Evolutionary conservation across 1,139 yeast species (phyloP).

Genomic region (Taiozyma onychis): DNA sequence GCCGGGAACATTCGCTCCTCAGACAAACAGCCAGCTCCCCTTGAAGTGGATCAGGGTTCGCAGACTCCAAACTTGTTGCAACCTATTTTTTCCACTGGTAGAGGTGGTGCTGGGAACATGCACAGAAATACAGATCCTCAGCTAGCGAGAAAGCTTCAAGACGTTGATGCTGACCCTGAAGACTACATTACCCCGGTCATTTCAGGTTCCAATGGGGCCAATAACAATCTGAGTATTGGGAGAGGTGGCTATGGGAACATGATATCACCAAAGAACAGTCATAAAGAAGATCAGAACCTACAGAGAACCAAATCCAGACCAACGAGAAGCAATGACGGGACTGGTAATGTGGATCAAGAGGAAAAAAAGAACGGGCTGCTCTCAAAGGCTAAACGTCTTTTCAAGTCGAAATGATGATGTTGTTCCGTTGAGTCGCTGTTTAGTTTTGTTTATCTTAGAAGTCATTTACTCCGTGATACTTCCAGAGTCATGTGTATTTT

Average conservation of each 20-base stretch:
- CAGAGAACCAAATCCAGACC: slow-evolving; percentile 15
- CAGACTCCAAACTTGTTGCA: slow-evolving; percentile 57
- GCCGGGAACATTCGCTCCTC: slow-evolving; percentile 63
- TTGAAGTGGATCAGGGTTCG: slow-evolving; percentile 53
- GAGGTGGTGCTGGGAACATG: slow-evolving; percentile 85
- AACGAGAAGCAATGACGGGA: background rate
- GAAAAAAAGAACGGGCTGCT: slow-evolving; percentile 19
- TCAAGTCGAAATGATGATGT: slow-evolving; percentile 11
- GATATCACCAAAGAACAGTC: slow-evolving; percentile 30
- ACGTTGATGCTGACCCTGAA: slow-evolving; percentile 43
- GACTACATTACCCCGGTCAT: slow-evolving; percentile 21
- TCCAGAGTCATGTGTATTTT: background rate
- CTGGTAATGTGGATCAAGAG: slow-evolving; percentile 7
- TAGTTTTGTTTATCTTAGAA: background rate
- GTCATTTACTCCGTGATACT: background rate
- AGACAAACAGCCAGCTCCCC: slow-evolving; percentile 44
- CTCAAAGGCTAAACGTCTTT: slow-evolving; percentile 21
- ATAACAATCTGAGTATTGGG: slow-evolving; percentile 34
- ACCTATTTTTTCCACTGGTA: slow-evolving; percentile 62
- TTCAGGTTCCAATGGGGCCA: slow-evolving; percentile 21
- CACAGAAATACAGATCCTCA: slow-evolving; percentile 56
- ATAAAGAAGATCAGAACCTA: slow-evolving; percentile 14
- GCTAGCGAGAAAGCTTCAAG: slow-evolving; percentile 61
- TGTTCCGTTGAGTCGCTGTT: background rate
- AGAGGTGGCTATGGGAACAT: slow-evolving; percentile 39